phyloP scores from a whole-genome alignment of 129 eudicot species.

The Scalesia atractyloides region DNA sequence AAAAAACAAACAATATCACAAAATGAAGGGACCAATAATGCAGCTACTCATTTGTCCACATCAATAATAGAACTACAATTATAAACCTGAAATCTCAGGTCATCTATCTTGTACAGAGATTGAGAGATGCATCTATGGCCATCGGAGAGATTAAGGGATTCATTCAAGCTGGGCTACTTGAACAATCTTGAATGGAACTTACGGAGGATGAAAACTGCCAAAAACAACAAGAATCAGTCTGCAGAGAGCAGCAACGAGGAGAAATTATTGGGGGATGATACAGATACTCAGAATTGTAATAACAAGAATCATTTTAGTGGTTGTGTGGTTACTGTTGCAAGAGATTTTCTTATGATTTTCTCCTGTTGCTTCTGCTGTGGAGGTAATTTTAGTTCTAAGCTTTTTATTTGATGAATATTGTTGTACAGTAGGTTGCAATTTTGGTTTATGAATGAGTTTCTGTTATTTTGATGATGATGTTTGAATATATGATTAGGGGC shows the following conservation, averaged over 20 bases:
- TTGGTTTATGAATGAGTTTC: no score
- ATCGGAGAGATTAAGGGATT: conserved; percentile 26
- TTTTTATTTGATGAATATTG: no score
- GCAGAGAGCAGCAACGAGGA: conserved; percentile 32
- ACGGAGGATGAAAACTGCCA: conserved; percentile 30
- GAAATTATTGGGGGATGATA: conserved; percentile 21
- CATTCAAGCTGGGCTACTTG: conserved; percentile 35
- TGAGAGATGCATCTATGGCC: conserved; percentile 39
- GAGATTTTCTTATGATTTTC: conserved; percentile 21
- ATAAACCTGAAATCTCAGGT: not conserved
- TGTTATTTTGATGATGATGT: not conserved
- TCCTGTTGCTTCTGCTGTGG: conserved; percentile 40
- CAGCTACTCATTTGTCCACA: not conserved
- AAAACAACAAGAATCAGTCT: conserved; percentile 24
- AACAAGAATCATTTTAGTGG: not conserved
- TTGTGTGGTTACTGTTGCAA: conserved; percentile 13
- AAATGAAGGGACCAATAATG: not conserved
- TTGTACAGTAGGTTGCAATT: no score
- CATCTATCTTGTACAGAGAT: conserved; percentile 3
- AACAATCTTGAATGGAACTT: conserved; percentile 35
- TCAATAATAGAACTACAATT: not conserved
- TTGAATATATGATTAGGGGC: not conserved
- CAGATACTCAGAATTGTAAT: not conserved
- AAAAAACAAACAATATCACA: not conserved
- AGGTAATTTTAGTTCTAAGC: conserved; percentile 25